These are phyloP conservation scores for Ophiosphaerella korrae DNA, from an alignment of 2,329 filamentous ascomycete species.

Conservation along the genomic window DNA sequence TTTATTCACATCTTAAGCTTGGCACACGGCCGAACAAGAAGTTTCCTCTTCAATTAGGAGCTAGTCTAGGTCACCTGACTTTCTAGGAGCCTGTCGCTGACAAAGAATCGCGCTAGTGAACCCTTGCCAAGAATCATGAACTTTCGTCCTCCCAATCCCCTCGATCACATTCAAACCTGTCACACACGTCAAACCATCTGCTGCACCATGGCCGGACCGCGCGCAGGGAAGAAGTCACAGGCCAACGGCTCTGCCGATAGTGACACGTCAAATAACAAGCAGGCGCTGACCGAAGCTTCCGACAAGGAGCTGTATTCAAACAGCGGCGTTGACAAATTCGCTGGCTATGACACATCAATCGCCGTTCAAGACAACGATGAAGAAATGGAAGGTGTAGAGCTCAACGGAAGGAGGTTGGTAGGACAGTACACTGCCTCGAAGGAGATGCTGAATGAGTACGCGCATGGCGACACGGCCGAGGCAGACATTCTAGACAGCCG, in stretches of 20 bases:
- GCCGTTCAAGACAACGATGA: constrained; percentile 79
- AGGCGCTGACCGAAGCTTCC: constrained; percentile 85
- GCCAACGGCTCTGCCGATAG: constrained; percentile 77
- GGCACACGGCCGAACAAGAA: too few relatives aligned
- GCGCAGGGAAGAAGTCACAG: constrained; percentile 72
- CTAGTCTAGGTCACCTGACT: too few relatives aligned
- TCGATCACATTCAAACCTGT: constrained; percentile 14
- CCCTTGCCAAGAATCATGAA: constrained; percentile 20
- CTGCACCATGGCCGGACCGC: constrained; percentile 43
- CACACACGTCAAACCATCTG: constrained; percentile 23
- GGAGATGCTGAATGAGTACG: constrained; percentile 92
- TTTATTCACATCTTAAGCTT: too few relatives aligned
- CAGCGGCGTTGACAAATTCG: constrained; percentile 77
- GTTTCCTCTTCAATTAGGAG: too few relatives aligned
- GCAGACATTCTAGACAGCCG: constrained; percentile 84
- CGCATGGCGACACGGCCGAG: constrained; percentile 86
- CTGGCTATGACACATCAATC: constrained; percentile 90
- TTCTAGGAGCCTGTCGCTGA: neutral
- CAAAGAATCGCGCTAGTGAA: constrained; percentile 12
- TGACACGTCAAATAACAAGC: constrained; percentile 88
- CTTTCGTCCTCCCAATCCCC: constrained; percentile 20
- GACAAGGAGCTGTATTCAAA: constrained; percentile 83
- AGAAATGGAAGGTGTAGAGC: constrained; percentile 73
- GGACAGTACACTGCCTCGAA: constrained; percentile 95
- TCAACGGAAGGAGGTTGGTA: constrained; percentile 73